Percentiles rank a stretch among this genome's conserved stretches.
These are phyloP conservation scores for Dryadomyces quercus-mongolicae DNA, from an alignment of 2,329 filamentous ascomycete genomes.

Conservation along the genomic window DNA sequence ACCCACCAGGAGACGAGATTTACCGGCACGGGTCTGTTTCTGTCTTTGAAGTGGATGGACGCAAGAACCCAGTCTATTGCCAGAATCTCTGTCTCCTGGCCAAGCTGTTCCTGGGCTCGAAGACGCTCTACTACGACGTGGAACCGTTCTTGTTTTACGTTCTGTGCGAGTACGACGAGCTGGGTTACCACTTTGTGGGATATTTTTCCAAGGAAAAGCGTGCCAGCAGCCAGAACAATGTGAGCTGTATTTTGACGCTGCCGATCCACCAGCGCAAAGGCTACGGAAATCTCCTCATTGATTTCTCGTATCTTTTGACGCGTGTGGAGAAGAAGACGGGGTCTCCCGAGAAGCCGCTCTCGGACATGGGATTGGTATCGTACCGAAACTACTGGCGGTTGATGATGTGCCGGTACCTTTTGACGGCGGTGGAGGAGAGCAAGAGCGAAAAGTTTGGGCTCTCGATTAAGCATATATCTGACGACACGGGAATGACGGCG, in stretches of 20 bases:
- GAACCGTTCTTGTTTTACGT: conserved; percentile 97
- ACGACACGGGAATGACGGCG: conserved; percentile 86
- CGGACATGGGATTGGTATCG: conserved; percentile 94
- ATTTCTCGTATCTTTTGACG: conserved; percentile 95
- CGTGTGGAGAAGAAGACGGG: conserved; percentile 87
- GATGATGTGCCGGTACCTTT: conserved; percentile 72
- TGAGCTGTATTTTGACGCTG: conserved; percentile 90
- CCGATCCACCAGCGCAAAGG: conserved; percentile 96
- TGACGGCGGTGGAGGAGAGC: conserved; percentile 37
- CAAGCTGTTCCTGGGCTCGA: conserved; percentile 96
- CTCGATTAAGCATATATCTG: conserved; percentile 59
- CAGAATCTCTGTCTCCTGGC: conserved; percentile 93
- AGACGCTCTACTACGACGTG: conserved; percentile 96
- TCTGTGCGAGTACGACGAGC: conserved; percentile 84
- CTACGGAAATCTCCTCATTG: conserved; percentile 91
- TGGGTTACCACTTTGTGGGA: conserved; percentile 93
- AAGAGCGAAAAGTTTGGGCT: conserved; percentile 33
- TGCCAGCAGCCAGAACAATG: conserved; percentile 88
- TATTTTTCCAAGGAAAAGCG: conserved; percentile 99
- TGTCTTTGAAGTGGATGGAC: conserved; percentile 94
- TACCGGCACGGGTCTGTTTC: conserved; percentile 85
- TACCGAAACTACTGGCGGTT: conserved; percentile 97
- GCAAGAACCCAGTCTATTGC: conserved; percentile 96
- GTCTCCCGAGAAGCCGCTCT: conserved; percentile 92
- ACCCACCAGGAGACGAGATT: conserved; percentile 94